Conservation (phyloP, 768 basidiomycete genomes). For the Psilocybe tampanensis region DNA sequence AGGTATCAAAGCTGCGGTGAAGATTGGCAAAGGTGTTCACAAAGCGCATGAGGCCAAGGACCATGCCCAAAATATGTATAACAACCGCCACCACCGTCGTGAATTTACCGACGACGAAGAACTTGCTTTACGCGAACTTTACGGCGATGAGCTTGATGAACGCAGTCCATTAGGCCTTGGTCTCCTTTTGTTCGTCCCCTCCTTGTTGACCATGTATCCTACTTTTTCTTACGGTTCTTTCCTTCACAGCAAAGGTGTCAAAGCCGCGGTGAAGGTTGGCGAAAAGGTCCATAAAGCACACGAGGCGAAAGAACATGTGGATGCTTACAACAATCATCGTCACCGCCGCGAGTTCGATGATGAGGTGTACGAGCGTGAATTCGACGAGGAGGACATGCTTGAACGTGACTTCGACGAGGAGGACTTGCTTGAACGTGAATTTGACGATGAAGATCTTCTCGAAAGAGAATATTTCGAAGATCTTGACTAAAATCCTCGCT, state of each 20-base stretch:
- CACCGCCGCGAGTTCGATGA: neutral
- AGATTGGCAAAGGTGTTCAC: constrained; percentile 8
- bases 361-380: neutral
- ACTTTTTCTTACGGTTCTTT: neutral
- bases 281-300: constrained; percentile 9
- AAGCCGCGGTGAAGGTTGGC: constrained; percentile 7
- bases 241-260: constrained; percentile 4
- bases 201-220: neutral
- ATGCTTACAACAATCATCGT: neutral
- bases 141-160: constrained; percentile 8
- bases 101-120: neutral
- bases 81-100: neutral
- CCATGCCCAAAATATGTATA: neutral
- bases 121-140: neutral
- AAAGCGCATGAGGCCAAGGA: constrained; percentile 6
- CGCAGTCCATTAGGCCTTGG: constrained; percentile 15
- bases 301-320: neutral
- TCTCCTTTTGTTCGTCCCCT: constrained; percentile 1
- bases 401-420: neutral
- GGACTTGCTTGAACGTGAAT: constrained; percentile 2
- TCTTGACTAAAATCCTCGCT: neutral
- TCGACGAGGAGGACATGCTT: neutral
- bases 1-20: constrained; percentile 8
- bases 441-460: constrained; percentile 2
- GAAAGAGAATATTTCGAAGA: constrained; percentile 7